Base-by-base conservation (phyloP, 495 filamentous ascomycete species). In the Xylaria bambusicola region DNA sequence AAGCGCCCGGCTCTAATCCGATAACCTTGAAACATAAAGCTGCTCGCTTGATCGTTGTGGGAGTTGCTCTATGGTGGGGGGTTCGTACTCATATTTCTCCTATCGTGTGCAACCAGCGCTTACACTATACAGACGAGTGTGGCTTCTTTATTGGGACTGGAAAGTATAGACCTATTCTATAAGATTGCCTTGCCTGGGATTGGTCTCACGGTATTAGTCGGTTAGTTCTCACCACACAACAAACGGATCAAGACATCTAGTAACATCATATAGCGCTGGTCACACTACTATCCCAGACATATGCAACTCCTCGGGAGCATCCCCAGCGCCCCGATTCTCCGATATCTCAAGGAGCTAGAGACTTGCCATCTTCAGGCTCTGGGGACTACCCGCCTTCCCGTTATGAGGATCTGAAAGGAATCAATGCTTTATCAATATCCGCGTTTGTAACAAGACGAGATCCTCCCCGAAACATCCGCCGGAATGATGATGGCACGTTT, bases 131-230 rank as follows among this genome's bases (percentile, higher is more conserved):
- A 82, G 77, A 76, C 72, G 46, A 83, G 81, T 56, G 77, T 79
- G 7, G 67, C 75, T 6, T 68, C 81, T 59, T 64, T 80, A 23
- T 67, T 84, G 8, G 80, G 80, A 18, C 71, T 81, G 48, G 53
- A 56, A 8, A 62, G 63, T 23, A 67, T 78, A 1, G 69, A 71
- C 15, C 65, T 82, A 20, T 72, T 77, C 4, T 61, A 74, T 21
- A 73, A 73, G 63, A 84, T 78, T 4, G 76, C 76, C 8, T 59
- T 83, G n/a, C 81, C 81, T 26, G 73, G 79, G 1, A 70, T 69
- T 41, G 80, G 80, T 13, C 62, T 84, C 18, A 66, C 75, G 10
- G 67, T 82, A 21, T 57, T 83, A 67, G 75, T 82, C 59, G 66
- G 80, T 82, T 69, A 72, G 20, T n/a, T 44, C n/a, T 54, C n/a